A percentile compares a stretch with the other conserved stretches of the same genome.
Conservation (phyloP, 164 flowering plant species). For the Magnolia sinica region DNA sequence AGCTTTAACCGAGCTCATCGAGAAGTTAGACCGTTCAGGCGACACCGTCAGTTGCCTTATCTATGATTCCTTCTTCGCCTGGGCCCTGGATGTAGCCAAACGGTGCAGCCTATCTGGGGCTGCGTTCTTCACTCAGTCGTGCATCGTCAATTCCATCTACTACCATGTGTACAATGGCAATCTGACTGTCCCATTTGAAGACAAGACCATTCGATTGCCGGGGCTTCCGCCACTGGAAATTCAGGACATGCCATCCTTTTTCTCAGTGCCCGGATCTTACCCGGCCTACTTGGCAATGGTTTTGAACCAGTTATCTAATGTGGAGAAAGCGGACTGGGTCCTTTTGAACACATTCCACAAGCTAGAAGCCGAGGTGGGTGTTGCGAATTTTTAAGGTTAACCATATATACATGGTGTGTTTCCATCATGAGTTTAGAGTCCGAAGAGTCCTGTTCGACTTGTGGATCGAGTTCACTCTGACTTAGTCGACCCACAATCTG, state of each 20-base stretch:
- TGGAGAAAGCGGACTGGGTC: slow-evolving; percentile 23
- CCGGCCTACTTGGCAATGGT: slow-evolving; percentile 6
- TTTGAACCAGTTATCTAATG: slow-evolving; percentile 21
- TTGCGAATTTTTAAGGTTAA: not conserved
- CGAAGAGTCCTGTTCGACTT: not conserved
- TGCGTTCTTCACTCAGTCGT: slow-evolving; percentile 17
- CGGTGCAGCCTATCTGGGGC: slow-evolving; percentile 3
- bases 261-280: slow-evolving; percentile 3
- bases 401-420: not conserved
- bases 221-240: slow-evolving; percentile 27
- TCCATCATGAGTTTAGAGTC: not conserved
- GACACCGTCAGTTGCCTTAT: slow-evolving; percentile 17
- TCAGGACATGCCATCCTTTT: slow-evolving; percentile 40
- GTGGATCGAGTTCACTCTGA: too few relatives aligned
- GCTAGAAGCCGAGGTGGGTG: slow-evolving; percentile 24
- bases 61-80: slow-evolving; percentile 13
- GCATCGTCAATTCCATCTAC: slow-evolving; percentile 15
- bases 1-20: slow-evolving; percentile 16
- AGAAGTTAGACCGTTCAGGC: slow-evolving; percentile 1
- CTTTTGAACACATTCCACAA: slow-evolving; percentile 22
- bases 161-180: not conserved
- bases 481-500: too few relatives aligned
- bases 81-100: slow-evolving; percentile 16
- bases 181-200: slow-evolving; percentile 5
- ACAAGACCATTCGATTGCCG: slow-evolving; percentile 21